Evolutionary conservation across 2,329 filamentous ascomycete species (phyloP), one percentile per base, ranked within the genome.

Genomic region (Fusarium floridanum): DNA sequence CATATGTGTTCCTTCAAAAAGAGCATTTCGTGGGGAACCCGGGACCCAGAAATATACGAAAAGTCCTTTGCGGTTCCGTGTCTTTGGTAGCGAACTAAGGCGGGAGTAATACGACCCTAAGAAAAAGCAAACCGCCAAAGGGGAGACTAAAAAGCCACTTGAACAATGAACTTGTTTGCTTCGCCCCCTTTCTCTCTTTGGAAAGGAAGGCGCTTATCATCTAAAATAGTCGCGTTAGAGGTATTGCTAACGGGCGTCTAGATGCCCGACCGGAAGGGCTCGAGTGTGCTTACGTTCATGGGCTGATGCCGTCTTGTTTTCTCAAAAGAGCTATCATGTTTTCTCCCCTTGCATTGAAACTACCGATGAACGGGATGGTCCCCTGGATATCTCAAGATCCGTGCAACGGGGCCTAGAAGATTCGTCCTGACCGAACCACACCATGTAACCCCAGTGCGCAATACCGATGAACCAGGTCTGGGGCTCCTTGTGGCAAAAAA

Each of bases 161-260:
- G 10, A n/a, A 27, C 36, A 37, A 55, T 20, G 10, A 17, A 29
- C 34, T 57, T 59, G 36, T 27, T 41, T 59, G 56, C 24, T 41
- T 37, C 37, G 17, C 11, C 11, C 22, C 22, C 22, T 59, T 39
- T 59, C 56, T 59, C 14, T 59, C 56, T 29, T 59, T 59, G 36
- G 56, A 37, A 57, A 39, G 20, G 36, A 14, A 37, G 20, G 16
- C 24, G 36, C 24, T 59, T 29, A 37, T 59, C 56, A 24, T 6
- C 56, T 59, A 59, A 59, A 59, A 22, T 59, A 59, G 56, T 39
- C 10, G 10, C 22, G 56, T 59, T 39, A 39, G 32, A 59, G n/a
- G n/a, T 17, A 5, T 36, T 57, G 34, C 20, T 36, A 39, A 14
- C 36, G 24, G 24, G 36, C 56, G 16, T 59, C 10, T 17, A 22